A percentile compares a stretch with the other conserved stretches of the same genome.
phyloP scores from a whole-genome alignment of 495 filamentous ascomycete genomes.

The Penicillium salamii region DNA sequence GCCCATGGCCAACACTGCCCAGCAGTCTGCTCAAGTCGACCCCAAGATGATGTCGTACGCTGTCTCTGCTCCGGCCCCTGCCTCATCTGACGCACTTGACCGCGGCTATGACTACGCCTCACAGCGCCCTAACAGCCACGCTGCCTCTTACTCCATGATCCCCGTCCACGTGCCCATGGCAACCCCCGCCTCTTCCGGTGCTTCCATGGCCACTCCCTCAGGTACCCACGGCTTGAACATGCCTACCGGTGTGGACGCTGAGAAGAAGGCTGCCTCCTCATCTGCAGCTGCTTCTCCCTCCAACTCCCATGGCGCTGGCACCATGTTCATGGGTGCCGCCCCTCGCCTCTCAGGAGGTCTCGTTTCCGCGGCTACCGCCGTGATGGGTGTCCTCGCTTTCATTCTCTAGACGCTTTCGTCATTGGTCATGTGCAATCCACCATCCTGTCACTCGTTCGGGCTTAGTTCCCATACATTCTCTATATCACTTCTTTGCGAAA shows the following conservation, averaged over 20 bases:
- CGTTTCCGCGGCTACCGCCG: conserved; percentile 25
- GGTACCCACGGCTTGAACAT: conserved; percentile 2
- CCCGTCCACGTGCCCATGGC: conserved; percentile 32
- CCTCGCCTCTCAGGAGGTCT: conserved; percentile 27
- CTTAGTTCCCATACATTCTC: background rate
- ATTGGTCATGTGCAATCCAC: background rate
- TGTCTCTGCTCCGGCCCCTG: background rate
- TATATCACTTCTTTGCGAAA: conserved; percentile 4
- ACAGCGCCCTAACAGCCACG: conserved; percentile 11
- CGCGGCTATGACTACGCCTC: conserved; percentile 11
- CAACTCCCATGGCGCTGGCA: background rate
- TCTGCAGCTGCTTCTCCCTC: conserved; percentile 7
- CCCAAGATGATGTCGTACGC: background rate
- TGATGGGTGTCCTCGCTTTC: conserved; percentile 33
- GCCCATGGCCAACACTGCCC: conserved; percentile 2
- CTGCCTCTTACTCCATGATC: conserved; percentile 24
- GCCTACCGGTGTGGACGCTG: conserved; percentile 9
- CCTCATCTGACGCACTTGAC: conserved; percentile 4
- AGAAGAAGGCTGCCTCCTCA: background rate
- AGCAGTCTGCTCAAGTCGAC: background rate
- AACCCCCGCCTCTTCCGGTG: conserved; percentile 10
- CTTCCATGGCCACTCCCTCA: conserved; percentile 10
- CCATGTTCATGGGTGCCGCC: conserved; percentile 28
- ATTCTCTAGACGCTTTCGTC: conserved; percentile 20
- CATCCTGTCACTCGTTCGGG: conserved; percentile 6